Base-by-base conservation (phyloP, 208 protist species). In the Trypanosoma platydactyli region DNA sequence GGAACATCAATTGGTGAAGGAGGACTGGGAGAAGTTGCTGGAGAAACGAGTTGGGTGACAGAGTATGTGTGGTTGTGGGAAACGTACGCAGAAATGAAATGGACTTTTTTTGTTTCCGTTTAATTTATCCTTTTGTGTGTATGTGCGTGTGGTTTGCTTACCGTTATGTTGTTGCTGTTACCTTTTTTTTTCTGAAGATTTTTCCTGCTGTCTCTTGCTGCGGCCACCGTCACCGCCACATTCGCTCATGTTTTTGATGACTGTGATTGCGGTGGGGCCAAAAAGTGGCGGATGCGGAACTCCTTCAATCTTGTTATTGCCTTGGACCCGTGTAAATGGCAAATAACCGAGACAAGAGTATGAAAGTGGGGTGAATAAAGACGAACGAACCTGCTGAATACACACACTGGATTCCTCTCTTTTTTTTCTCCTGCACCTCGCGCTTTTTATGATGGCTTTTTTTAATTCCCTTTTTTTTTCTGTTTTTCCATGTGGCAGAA, bases 1-100 rank as follows among this genome's bases (percentile, higher is more conserved):
- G 65, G 52, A 64, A 45, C 71, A 86, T 54, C 24, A 16, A 0
- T 45, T 88, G 15, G 57, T 12, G 0, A 44, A 30, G 15, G 75
- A 61, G 33, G 80, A 88, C 44, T 91, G 81, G 80, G 29, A 58
- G 0, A 51, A 69, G 35, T 42, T 86, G 41, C 46, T 75, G n/a
- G 57, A 65, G 46, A 29, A 44, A n/a, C 63, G 69, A 27, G 18
- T 13, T 13, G 52, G 56, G 15, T 55, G 46, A 60, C 42, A 15
- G 16, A n/a, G 13, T 0, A 49, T 46, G 12, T 50, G 61, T 45
- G 50, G 18, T 41, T 41, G 33, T 30, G 25, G 22, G 44, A 3
- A 29, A 33, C 0, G 33, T 20, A 29, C 1, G 16, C 3, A 22
- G 22, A 33, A 29, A 33, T 13, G 22, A 57, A 13, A 24, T 41